Evolutionary conservation across 306 rosid genomes (phyloP), one percentile per base, ranked within the genome.

Genomic region (Corylus americana): DNA sequence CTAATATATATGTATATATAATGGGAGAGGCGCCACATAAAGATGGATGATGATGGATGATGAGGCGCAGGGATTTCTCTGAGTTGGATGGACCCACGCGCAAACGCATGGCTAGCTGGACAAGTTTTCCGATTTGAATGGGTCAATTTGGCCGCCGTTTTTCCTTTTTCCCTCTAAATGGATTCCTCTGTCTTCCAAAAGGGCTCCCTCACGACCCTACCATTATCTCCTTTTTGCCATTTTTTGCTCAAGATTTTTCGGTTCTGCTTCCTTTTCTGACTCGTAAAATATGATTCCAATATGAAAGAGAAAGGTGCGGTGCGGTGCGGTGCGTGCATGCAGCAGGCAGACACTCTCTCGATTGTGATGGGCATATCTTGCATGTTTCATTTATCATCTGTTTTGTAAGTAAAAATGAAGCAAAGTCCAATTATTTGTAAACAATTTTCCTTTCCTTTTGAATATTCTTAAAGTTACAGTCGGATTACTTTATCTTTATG

Each of bases 151-250:
- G 51, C 57, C 75, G 84, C 86, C 86, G 82, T 80, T 84, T 74
- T 77, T 76, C 70, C 57, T 80, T 71, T 55, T 76, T 27, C 20
- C 25, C 72, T 47, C 77, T 82, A 81, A 81, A 70, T 11, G 57
- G 45, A 29, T 35, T 47, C 73, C 81, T 58, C 79, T 85, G 77
- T 71, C 53, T 22, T 57, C 64, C 70, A 79, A 86, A 86, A 64
- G 81, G 78, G 50, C 59, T 78, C 78, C 86, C 63, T 57, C 10
- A 81, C 7, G 88, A 81, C 89, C 92, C 91, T 81, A 93, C 89
- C 90, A 85, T 81, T 77, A 79, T 80, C 89, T 88, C 54, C 45
- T 42, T 71, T 71, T 66, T 80, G 83, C 77, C 85, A 55, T 42
- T 22, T 73, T 53, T 35, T 57, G 8, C 48, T n/a, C 73, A 50